These are phyloP conservation scores for Prunus salicina DNA, from an alignment of 306 rosid genomes.

Conservation along the genomic window DNA sequence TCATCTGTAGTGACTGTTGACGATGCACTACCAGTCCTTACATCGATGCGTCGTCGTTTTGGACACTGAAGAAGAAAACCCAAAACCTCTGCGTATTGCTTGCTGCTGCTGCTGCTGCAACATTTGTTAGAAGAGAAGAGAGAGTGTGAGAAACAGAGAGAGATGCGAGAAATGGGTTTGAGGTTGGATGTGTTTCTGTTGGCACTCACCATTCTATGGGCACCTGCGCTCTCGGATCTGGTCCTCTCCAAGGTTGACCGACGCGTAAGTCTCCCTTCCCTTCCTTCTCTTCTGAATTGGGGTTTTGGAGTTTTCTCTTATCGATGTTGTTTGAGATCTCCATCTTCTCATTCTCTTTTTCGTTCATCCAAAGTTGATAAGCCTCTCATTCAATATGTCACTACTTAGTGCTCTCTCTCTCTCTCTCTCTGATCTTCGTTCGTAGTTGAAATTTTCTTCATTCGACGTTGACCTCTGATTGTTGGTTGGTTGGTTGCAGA, in stretches of 20 bases:
- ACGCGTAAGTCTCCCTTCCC: slow-evolving; percentile 58
- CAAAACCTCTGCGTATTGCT: background rate
- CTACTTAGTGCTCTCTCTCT: background rate
- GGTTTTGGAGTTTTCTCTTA: background rate
- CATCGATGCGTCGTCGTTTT: background rate
- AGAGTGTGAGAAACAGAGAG: background rate
- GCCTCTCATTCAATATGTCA: background rate
- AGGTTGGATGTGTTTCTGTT: slow-evolving; percentile 47
- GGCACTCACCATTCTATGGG: slow-evolving; percentile 39
- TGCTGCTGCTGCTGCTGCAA: background rate
- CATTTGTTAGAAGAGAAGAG: no score
- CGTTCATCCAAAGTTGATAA: no score
- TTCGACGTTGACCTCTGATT: background rate
- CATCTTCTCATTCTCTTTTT: background rate
- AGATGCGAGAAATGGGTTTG: slow-evolving; percentile 16
- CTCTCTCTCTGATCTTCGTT: background rate
- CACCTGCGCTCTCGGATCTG: slow-evolving; percentile 76
- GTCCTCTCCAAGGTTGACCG: slow-evolving; percentile 89
- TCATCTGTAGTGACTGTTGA: background rate
- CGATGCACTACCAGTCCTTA: no score
- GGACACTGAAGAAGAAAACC: background rate
- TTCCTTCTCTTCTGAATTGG: background rate
- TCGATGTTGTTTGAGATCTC: slow-evolving; percentile 4
- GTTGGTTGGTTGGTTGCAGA: slow-evolving; percentile 43
- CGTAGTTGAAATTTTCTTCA: background rate